Evolutionary conservation across 495 filamentous ascomycete genomes (phyloP).

Genomic region (Penicillium atrosanguineum): DNA sequence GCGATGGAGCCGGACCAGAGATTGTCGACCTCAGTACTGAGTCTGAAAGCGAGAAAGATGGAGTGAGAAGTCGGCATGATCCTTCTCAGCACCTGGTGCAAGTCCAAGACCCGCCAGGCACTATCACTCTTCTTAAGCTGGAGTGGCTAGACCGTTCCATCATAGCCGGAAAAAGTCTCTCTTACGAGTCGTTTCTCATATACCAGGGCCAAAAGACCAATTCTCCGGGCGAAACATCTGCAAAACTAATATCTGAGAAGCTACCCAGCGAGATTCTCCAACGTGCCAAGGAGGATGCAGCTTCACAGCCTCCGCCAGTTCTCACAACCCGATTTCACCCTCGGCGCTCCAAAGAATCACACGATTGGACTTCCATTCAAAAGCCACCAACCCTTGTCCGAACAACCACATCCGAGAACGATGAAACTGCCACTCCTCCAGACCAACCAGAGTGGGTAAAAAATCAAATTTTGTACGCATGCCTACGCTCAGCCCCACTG

Average conservation of each 20-base stretch:
- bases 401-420: conserved; percentile 72
- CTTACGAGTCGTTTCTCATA: conserved; percentile 60
- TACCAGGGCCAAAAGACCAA: conserved; percentile 53
- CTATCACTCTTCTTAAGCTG: conserved; percentile 67
- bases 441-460: conserved; percentile 69
- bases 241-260: conserved; percentile 4
- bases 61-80: conserved; percentile 7
- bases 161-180: conserved; percentile 48
- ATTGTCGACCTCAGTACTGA: conserved; percentile 31
- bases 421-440: conserved; percentile 50
- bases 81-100: conserved; percentile 7
- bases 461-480: conserved; percentile 68
- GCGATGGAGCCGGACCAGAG: conserved; percentile 4
- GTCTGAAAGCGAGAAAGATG: conserved; percentile 31
- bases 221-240: conserved; percentile 4
- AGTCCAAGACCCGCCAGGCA: conserved; percentile 16
- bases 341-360: conserved; percentile 18
- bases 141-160: conserved; percentile 72
- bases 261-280: conserved; percentile 41
- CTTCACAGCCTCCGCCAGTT: conserved; percentile 17
- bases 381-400: conserved; percentile 51
- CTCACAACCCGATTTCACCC: conserved; percentile 5
- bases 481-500: conserved; percentile 71
- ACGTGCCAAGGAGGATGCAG: conserved; percentile 52
- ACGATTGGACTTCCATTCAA: conserved; percentile 13